A percentile compares a stretch with the other conserved stretches of the same genome.
Evolutionary conservation across 306 rosid genomes (phyloP).

Genomic region (Lupinus albus): DNA sequence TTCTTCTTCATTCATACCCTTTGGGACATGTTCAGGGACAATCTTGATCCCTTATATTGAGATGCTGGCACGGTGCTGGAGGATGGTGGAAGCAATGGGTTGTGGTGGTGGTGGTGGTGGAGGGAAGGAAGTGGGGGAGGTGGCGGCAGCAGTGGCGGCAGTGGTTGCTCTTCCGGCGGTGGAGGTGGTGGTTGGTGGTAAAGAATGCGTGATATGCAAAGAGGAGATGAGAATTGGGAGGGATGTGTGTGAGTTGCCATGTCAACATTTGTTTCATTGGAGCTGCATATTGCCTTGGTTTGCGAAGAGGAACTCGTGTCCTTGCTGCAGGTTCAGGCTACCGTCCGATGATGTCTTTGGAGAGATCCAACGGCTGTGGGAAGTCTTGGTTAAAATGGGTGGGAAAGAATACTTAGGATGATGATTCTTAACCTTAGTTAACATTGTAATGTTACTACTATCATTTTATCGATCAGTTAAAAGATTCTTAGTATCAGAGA

Average conservation of each 20-base stretch:
- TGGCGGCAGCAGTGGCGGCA: constrained; percentile 58
- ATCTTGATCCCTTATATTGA: constrained; percentile 64
- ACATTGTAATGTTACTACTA: background rate
- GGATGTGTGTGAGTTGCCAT: constrained; percentile 82
- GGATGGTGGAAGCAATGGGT: constrained; percentile 50
- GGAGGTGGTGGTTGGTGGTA: constrained; percentile 48
- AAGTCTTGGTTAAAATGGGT: constrained; percentile 49
- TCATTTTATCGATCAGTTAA: background rate
- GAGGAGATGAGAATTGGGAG: constrained; percentile 80
- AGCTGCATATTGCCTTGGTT: constrained; percentile 81
- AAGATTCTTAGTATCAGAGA: too few relatives aligned
- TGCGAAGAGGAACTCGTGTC: constrained; percentile 81
- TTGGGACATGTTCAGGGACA: constrained; percentile 42
- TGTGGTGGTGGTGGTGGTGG: constrained; percentile 33
- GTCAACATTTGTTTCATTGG: constrained; percentile 88
- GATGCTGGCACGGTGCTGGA: constrained; percentile 61
- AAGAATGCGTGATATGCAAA: constrained; percentile 79
- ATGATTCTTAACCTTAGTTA: constrained; percentile 3
- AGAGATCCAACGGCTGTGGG: constrained; percentile 90
- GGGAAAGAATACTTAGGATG: background rate
- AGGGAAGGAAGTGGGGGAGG: constrained; percentile 45
- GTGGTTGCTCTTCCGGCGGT: constrained; percentile 68
- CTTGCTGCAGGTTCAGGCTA: constrained; percentile 70
- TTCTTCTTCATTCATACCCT: constrained; percentile 30
- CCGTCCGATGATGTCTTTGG: constrained; percentile 76